phyloP scores from a whole-genome alignment of 2,329 filamentous ascomycete genomes.

The Sporothrix pallida region DNA sequence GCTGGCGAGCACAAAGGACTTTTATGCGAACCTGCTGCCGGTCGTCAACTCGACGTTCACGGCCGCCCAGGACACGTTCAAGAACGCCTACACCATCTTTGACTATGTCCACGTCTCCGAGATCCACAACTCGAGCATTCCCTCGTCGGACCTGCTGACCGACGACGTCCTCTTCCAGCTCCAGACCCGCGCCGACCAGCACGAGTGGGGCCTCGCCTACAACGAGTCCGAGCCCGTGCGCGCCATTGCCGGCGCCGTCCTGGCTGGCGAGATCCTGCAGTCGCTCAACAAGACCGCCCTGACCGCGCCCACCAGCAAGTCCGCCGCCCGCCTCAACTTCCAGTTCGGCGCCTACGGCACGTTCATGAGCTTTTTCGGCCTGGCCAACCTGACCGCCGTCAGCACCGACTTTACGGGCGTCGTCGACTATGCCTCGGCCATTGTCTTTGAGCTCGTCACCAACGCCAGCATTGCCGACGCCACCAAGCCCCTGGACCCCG shows the following conservation, averaged over 20 bases:
- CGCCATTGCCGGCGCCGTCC: constrained; percentile 62
- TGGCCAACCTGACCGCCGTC: constrained; percentile 57
- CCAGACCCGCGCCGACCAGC: constrained; percentile 73
- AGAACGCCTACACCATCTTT: constrained; percentile 67
- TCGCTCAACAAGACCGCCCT: constrained; percentile 59
- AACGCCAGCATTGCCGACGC: constrained; percentile 57
- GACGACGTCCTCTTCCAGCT: constrained; percentile 65
- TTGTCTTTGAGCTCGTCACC: constrained; percentile 76
- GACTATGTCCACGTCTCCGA: constrained; percentile 65
- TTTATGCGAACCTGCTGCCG: constrained; percentile 61
- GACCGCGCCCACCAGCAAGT: constrained; percentile 40
- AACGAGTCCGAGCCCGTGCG: constrained; percentile 72
- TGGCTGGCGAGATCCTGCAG: constrained; percentile 61
- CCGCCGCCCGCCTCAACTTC: constrained; percentile 53
- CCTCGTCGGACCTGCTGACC: constrained; percentile 64
- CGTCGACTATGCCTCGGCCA: constrained; percentile 81
- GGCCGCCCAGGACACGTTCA: constrained; percentile 56
- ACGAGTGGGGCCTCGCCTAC: constrained; percentile 84
- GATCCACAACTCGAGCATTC: constrained; percentile 67
- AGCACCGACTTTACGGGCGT: constrained; percentile 73
- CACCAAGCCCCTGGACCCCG: constrained; percentile 37
- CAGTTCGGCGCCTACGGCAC: constrained; percentile 67
- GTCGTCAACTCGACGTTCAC: constrained; percentile 61
- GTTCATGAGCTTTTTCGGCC: constrained; percentile 68
- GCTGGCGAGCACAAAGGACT: constrained; percentile 62